phyloP scores from a whole-genome alignment of 2,329 filamentous ascomycete genomes.

The Fusarium protoensiforme region DNA sequence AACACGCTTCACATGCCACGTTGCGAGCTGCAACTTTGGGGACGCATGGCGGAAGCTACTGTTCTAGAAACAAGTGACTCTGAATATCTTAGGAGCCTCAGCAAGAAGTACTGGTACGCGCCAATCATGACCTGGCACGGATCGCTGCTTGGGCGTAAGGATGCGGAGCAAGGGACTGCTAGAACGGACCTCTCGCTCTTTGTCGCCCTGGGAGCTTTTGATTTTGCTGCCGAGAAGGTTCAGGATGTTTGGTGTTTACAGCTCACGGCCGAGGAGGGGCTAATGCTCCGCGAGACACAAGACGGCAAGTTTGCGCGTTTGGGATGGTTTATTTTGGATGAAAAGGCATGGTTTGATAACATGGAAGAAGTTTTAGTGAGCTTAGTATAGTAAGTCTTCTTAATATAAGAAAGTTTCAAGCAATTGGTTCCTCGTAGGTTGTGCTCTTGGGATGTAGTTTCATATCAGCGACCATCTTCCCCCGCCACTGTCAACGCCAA shows the following conservation, averaged over 20 bases:
- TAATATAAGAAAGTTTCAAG: not conserved
- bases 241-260: not conserved
- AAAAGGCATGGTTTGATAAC: not conserved
- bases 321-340: not conserved
- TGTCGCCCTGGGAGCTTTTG: slow-evolving; percentile 1
- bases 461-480: too few species aligned
- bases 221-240: not conserved
- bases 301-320: slow-evolving; percentile 1
- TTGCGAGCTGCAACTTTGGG: slow-evolving; percentile 13
- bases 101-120: not conserved
- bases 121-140: not conserved
- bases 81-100: not conserved
- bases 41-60: not conserved
- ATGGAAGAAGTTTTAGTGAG: not conserved
- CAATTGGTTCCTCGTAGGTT: too few species aligned
- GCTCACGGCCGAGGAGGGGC: not conserved
- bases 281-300: not conserved
- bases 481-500: too few species aligned
- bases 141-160: not conserved
- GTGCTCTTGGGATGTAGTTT: too few species aligned
- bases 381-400: not conserved
- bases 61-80: not conserved
- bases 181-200: not conserved
- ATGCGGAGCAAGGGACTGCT: not conserved
- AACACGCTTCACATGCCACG: slow-evolving; percentile 9